phyloP scores from a whole-genome alignment of 495 filamentous ascomycete genomes.

The Neurospora sp. region DNA sequence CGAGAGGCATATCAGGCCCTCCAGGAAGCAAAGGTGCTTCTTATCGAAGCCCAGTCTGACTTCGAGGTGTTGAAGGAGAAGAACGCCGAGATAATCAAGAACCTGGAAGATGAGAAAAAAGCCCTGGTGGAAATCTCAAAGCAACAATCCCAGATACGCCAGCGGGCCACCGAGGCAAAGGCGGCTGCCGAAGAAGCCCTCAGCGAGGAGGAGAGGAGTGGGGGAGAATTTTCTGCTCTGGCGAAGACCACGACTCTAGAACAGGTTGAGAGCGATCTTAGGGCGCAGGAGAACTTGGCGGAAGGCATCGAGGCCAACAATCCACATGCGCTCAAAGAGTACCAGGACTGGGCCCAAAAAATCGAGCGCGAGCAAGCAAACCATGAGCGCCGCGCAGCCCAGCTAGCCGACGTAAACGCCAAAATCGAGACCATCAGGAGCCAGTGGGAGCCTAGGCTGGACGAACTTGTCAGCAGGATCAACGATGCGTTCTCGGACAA shows the following conservation, averaged over 20 bases:
- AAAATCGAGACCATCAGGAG: conserved; percentile 45
- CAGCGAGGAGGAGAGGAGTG: conserved; percentile 19
- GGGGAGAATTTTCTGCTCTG: conserved; percentile 19
- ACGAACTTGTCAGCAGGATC: conserved; percentile 66
- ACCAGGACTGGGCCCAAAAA: conserved; percentile 53
- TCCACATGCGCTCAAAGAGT: conserved; percentile 65
- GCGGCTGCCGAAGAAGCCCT: conserved; percentile 19
- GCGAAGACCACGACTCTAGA: conserved; percentile 42
- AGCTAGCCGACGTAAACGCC: conserved; percentile 44
- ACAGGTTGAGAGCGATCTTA: conserved; percentile 62
- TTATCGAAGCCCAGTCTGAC: conserved; percentile 75
- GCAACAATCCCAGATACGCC: conserved; percentile 18
- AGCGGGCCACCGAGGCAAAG: conserved; percentile 16
- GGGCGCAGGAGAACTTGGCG: conserved; percentile 60
- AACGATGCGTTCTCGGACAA: conserved; percentile 82
- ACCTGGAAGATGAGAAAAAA: conserved; percentile 34
- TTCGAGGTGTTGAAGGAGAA: conserved; percentile 50
- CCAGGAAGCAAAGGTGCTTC: conserved; percentile 53
- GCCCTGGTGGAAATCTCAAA: conserved; percentile 6
- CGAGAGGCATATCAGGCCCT: conserved; percentile 50
- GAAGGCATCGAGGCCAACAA: conserved; percentile 73
- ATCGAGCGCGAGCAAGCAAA: conserved; percentile 34
- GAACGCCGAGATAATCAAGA: conserved; percentile 46
- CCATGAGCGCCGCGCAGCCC: conserved; percentile 30
- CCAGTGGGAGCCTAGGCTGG: conserved; percentile 79